Percentiles rank a stretch among this genome's conserved stretches.
phyloP scores from a whole-genome alignment of 2,329 filamentous ascomycete genomes.

The Exophiala dermatitidis region DNA sequence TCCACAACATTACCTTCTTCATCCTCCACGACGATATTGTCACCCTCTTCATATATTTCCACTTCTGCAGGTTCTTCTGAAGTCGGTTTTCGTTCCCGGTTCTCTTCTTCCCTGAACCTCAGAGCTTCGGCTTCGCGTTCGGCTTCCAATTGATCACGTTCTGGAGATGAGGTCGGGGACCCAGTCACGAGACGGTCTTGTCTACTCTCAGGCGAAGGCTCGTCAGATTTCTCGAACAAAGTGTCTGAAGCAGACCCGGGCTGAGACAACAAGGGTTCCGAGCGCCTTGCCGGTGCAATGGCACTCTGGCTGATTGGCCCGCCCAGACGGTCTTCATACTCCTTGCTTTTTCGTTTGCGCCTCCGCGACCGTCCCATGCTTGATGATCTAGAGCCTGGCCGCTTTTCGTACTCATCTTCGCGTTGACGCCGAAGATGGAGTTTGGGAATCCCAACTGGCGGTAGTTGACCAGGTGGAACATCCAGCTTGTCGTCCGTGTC shows the following conservation, averaged over 20 bases:
- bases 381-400: conserved; percentile 50
- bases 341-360: conserved; percentile 60
- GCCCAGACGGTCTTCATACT: conserved; percentile 67
- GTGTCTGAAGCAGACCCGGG: conserved; percentile 24
- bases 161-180: conserved; percentile 18
- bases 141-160: conserved; percentile 38
- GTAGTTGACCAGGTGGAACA: conserved; percentile 62
- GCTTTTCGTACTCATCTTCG: conserved; percentile 59
- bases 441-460: conserved; percentile 63
- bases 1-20: conserved; percentile 77
- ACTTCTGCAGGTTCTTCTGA: conserved; percentile 33
- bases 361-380: conserved; percentile 42
- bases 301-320: conserved; percentile 86
- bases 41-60: conserved; percentile 74
- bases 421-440: conserved; percentile 73
- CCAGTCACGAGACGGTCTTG: conserved; percentile 10
- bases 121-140: conserved; percentile 24
- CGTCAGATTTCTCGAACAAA: conserved; percentile 25
- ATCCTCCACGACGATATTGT: conserved; percentile 74
- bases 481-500: conserved; percentile 46
- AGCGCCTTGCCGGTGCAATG: conserved; percentile 59
- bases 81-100: not conserved
- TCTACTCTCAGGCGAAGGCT: conserved; percentile 21
- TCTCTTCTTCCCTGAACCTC: not conserved
- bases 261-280: conserved; percentile 28